Conservation (phyloP, 2,329 filamentous ascomycete species). For the Ceratocystis huliohia region DNA sequence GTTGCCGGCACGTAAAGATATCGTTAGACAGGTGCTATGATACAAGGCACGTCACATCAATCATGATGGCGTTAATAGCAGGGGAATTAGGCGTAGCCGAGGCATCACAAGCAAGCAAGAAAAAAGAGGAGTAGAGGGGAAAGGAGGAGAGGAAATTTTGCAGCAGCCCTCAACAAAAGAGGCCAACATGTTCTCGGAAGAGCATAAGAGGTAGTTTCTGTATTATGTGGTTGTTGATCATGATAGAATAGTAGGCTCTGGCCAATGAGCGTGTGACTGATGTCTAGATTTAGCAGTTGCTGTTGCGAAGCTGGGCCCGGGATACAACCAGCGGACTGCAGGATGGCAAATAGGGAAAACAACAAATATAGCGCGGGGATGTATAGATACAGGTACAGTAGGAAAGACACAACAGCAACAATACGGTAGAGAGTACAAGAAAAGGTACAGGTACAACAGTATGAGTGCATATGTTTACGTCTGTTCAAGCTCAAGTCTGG, state of each 20-base stretch:
- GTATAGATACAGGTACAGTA: neutral
- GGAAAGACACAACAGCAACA: neutral
- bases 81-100: neutral
- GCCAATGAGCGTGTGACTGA: neutral
- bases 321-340: neutral
- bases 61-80: constrained; percentile 12
- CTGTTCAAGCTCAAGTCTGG: neutral
- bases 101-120: neutral
- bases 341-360: neutral
- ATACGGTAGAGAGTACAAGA: neutral
- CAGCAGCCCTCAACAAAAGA: neutral
- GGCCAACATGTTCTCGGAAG: neutral
- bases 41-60: constrained; percentile 2
- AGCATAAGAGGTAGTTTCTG: neutral
- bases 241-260: neutral
- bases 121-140: neutral
- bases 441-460: neutral
- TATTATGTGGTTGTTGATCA: neutral
- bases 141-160: neutral
- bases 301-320: too few species aligned
- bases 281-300: neutral
- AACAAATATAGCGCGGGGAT: neutral
- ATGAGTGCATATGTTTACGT: neutral
- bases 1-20: constrained; percentile 6
- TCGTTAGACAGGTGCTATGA: constrained; percentile 3